Base-by-base conservation (phyloP, 805 yeast genomes). In the Geotrichum ghanense region DNA sequence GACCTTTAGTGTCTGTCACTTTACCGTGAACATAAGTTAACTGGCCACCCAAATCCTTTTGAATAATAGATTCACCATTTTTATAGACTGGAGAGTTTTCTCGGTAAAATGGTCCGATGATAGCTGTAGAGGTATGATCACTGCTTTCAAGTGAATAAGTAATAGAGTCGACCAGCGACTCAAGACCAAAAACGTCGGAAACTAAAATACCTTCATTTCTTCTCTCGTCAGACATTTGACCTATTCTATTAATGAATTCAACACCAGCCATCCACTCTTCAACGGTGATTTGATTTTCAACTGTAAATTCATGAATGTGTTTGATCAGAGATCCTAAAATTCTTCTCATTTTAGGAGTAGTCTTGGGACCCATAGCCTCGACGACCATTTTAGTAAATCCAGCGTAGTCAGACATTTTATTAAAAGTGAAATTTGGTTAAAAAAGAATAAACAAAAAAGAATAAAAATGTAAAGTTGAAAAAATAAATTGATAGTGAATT, bases 211-310 rank as follows among this genome's bases (percentile, higher is more conserved):
- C 63, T 50, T 65, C 69, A 45, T 63, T 58, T 45, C 69, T 55
- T 24, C 47, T 56, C 2, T 51, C 60, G 45, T 61, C 51, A 35
- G 63, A 60, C 53, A 60, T 64, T 44, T 65, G 62, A 20, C 69
- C 69, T 39, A 64, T 59, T 37, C 56, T 45, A 46, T 60, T 65
- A 37, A 65, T 44, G 50, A 65, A 60, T 23, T 56, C 55, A 37
- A 65, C 60, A 7, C 61, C 68, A 46, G 51, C 51, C 52, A 60
- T 47, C 68, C 68, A 65, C 50, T 65, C 69, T 1, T 65, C 69
- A 7, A 62, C 57, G 16, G 68, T 61, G 50, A 65, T 55, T 42
- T 53, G 45, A 41, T 61, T 62, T 44, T 65, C 69, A 41, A 68
- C 54, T 6, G 67, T 55, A 49, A 65, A 65, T 41, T 65, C 69